A percentile compares a stretch with the other conserved stretches of the same genome.
phyloP scores from a whole-genome alignment of 345 rosid genomes.

The Camelina sativa region DNA sequence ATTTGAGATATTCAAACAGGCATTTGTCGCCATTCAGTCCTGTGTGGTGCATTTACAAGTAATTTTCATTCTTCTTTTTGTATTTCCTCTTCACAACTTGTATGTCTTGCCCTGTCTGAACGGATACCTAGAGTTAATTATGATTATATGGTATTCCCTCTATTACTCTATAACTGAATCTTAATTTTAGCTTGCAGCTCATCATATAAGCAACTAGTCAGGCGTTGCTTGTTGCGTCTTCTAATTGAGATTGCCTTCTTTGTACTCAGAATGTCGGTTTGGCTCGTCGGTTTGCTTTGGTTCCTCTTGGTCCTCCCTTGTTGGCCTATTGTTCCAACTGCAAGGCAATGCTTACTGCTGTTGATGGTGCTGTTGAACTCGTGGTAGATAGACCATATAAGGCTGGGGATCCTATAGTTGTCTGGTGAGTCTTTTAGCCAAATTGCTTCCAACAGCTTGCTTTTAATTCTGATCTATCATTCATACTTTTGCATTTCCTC shows the following conservation, averaged over 20 bases:
- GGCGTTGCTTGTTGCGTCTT: conserved; percentile 22
- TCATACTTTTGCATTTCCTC: conserved; percentile 19
- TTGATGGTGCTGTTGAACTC: conserved; percentile 82
- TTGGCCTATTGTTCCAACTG: conserved; percentile 90
- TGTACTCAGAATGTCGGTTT: conserved; percentile 86
- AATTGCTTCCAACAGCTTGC: conserved; percentile 17
- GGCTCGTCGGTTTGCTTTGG: conserved; percentile 97
- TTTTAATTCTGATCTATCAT: conserved; percentile 30
- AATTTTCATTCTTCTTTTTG: conserved; percentile 21
- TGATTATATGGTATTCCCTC: neutral
- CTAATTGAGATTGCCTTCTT: conserved; percentile 28
- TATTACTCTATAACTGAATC: conserved; percentile 6
- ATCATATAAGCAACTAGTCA: conserved; percentile 13
- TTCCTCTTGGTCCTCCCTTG: conserved; percentile 98
- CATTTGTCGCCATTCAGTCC: conserved; percentile 95
- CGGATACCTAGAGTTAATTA: neutral
- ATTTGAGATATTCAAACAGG: conserved; percentile 95
- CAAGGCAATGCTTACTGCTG: conserved; percentile 90
- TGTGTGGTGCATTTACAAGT: conserved; percentile 99
- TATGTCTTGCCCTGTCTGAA: conserved; percentile 3
- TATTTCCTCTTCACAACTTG: conserved; percentile 5
- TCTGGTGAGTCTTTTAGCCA: conserved; percentile 61
- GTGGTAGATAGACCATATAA: conserved; percentile 86
- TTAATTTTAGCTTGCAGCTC: conserved; percentile 20
- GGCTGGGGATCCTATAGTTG: conserved; percentile 90